Evolutionary conservation across 495 filamentous ascomycete genomes (phyloP), one percentile per base, ranked within the genome.

Genomic region (Hypoxylon intermedium): DNA sequence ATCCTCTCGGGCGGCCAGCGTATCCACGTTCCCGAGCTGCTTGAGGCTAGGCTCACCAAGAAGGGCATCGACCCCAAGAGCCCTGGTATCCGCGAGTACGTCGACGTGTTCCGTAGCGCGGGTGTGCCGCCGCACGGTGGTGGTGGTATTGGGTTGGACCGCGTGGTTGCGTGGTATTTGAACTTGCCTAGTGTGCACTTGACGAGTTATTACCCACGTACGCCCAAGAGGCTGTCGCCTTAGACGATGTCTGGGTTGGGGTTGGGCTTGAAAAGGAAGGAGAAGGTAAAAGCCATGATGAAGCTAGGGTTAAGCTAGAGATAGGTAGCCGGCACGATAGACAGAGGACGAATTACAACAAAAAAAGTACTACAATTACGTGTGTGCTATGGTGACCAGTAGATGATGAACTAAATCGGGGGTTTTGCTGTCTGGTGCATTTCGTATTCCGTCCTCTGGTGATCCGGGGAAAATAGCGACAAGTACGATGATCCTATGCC

Each of bases 1-100:
- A 92, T 95, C 71, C 84, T 93, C 75, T 89, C 85, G 9, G 92
- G 92, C 46, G 91, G 90, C 21, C 91, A 96, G 79, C 89, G 91
- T 75, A 87, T 96, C 67, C 82, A 96, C 80, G 73, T 89, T 61
- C 82, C 89, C 30, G 80, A 78, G 28, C 82, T 89, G 72, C 80
- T 96, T 36, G 81, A 85, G 68, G 81, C 81, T 6, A 82, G 84
- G 9, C 90, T 96, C 79, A 72, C 78, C 40, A 75, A 76, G 51
- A 89, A 93, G 77, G 90, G 88, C 9, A 72, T 96, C 31, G 84
- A 93, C 70, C 89, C 91, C 2, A 71, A 79, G 31, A 83, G 85
- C 65, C 79, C 86, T 18, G 92, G 92, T 18, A 86, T 94, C 67
- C 87, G 88, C 75, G 89, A 94, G 68, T 96, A 96, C 71, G 82